These are phyloP conservation scores for Podospora comata DNA, from an alignment of 495 filamentous ascomycete genomes.

Conservation along the genomic window DNA sequence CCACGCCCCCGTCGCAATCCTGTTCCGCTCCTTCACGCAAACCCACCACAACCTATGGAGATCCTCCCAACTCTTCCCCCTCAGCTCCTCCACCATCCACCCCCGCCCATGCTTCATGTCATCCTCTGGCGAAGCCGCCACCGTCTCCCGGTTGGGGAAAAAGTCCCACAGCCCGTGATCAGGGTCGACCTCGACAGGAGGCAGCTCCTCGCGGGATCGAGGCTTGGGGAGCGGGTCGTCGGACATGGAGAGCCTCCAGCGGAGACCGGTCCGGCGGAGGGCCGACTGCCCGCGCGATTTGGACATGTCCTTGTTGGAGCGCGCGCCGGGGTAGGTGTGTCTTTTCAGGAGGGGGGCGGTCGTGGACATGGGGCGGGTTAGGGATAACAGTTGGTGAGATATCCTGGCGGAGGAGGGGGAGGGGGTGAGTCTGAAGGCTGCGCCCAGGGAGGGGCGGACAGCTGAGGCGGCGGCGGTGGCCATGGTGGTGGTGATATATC, in stretches of 20 bases:
- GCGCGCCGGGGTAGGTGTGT: constrained; percentile 35
- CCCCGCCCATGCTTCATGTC: constrained; percentile 66
- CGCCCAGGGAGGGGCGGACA: constrained; percentile 45
- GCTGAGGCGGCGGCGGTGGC: constrained; percentile 35
- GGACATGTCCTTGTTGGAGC: constrained; percentile 58
- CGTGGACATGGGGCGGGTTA: constrained; percentile 35
- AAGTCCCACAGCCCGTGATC: constrained; percentile 94
- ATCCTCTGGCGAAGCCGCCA: constrained; percentile 65
- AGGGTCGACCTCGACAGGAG: constrained; percentile 54
- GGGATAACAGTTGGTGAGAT: constrained; percentile 12
- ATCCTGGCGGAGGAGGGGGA: not conserved
- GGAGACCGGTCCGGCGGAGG: constrained; percentile 71
- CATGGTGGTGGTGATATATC: constrained; percentile 28
- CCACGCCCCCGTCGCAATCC: constrained; percentile 69
- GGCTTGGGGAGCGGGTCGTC: constrained; percentile 74
- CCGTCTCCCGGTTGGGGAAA: constrained; percentile 64
- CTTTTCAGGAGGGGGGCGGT: constrained; percentile 36
- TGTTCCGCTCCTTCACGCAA: constrained; percentile 88
- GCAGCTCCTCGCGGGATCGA: constrained; percentile 60
- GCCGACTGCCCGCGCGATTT: constrained; percentile 75
- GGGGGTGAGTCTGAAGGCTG: constrained; percentile 16
- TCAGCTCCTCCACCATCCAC: constrained; percentile 87
- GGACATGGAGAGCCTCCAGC: constrained; percentile 63
- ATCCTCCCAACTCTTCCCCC: constrained; percentile 88
- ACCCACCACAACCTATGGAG: constrained; percentile 92